Conservation (phyloP, 495 filamentous ascomycete genomes). For the Neurospora sp. region DNA sequence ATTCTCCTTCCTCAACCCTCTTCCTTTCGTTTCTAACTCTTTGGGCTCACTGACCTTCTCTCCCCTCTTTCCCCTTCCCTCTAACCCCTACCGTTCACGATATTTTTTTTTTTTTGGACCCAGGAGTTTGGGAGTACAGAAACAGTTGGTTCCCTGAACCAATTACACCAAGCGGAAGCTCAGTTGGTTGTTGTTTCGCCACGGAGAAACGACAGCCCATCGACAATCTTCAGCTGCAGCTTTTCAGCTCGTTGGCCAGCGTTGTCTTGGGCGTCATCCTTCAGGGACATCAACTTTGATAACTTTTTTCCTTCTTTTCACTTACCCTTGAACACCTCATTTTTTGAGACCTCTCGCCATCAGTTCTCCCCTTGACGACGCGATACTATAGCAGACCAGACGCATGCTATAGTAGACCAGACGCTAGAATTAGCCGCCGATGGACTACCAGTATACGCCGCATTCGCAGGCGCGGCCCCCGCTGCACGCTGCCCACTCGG, state of each 20-base stretch:
- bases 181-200: background rate
- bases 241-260: background rate
- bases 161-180: background rate
- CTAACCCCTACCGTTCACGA: background rate
- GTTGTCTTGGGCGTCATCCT: background rate
- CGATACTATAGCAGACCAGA: background rate
- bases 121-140: background rate
- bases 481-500: conserved; percentile 11
- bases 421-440: background rate
- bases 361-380: background rate
- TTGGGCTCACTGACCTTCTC: background rate
- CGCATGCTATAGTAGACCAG: background rate
- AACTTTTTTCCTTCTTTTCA: background rate
- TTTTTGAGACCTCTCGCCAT: background rate
- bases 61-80: background rate
- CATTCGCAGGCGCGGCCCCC: conserved; percentile 13
- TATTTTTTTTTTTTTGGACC: background rate
- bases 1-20: background rate
- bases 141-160: background rate
- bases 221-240: background rate
- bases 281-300: background rate
- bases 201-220: background rate
- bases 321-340: background rate
- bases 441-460: conserved; percentile 12
- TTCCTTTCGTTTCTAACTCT: background rate